Evolutionary conservation across 768 basidiomycete species (phyloP).

Genomic region (Termitomyces sp.): DNA sequence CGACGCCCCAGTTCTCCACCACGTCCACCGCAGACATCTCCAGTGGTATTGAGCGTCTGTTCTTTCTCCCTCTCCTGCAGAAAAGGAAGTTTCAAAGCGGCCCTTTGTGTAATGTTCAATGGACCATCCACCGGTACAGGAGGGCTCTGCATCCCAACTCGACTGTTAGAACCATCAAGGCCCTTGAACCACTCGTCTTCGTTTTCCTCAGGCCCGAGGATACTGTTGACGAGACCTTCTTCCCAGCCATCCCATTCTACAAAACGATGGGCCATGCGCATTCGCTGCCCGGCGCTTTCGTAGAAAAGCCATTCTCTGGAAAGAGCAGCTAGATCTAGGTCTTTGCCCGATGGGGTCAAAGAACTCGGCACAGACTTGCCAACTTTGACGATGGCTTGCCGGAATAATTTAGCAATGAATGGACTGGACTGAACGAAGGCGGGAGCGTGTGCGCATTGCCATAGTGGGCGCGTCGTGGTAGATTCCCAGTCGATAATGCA

Average conservation of each 20-base stretch:
- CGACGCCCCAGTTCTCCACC: conserved; percentile 74
- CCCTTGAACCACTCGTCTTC: conserved; percentile 69
- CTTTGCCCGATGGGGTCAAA: conserved; percentile 17
- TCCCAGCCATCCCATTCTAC: conserved; percentile 93
- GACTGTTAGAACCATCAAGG: conserved; percentile 14
- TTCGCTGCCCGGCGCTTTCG: conserved; percentile 56
- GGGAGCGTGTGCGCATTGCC: conserved; percentile 80
- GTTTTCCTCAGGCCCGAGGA: conserved; percentile 65
- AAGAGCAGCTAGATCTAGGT: conserved; percentile 32
- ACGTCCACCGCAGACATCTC: conserved; percentile 74
- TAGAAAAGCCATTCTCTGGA: conserved; percentile 72
- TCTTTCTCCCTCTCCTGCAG: conserved; percentile 61
- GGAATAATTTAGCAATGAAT: conserved; percentile 68
- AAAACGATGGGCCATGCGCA: conserved; percentile 75
- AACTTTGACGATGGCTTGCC: conserved; percentile 52
- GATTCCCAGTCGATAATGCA: conserved; percentile 91
- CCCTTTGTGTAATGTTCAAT: conserved; percentile 22
- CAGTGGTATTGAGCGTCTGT: conserved; percentile 63
- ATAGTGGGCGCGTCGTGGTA: conserved; percentile 80
- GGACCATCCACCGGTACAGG: conserved; percentile 8
- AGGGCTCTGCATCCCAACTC: conserved; percentile 16
- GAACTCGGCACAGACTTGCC: conserved; percentile 14
- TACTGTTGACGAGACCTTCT: conserved; percentile 71
- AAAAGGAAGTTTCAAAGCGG: conserved; percentile 44
- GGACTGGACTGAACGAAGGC: conserved; percentile 75